Evolutionary conservation across 1,284 basidiomycete genomes (phyloP).

Genomic region (Afroboletus lepidellus): DNA sequence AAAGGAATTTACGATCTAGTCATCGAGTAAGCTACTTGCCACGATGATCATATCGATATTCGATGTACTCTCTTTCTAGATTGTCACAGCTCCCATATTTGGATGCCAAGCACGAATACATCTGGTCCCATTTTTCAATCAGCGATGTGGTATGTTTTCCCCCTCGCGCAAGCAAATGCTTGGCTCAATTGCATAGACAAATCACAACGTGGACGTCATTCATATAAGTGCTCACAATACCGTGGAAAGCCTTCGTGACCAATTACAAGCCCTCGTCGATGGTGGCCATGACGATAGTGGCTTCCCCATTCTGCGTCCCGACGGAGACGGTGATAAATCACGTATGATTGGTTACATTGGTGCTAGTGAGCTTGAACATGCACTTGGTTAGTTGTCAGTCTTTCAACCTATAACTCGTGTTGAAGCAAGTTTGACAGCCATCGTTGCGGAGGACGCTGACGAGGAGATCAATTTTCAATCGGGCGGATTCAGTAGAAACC

Average conservation of each 20-base stretch:
- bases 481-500: conserved; percentile 40
- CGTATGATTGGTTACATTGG: conserved; percentile 93
- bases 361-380: conserved; percentile 90
- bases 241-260: conserved; percentile 64
- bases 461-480: conserved; percentile 64
- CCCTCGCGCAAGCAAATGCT: not conserved
- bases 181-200: conserved; percentile 44
- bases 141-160: conserved; percentile 65
- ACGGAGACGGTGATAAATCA: conserved; percentile 44
- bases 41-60: not conserved
- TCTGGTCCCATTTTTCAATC: conserved; percentile 78
- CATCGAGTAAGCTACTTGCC: conserved; percentile 65
- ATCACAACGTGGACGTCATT: conserved; percentile 65
- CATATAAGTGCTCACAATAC: conserved; percentile 69
- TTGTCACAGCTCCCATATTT: conserved; percentile 85
- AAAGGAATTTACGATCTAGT: conserved; percentile 96
- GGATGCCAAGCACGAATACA: conserved; percentile 84
- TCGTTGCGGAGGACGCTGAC: conserved; percentile 74
- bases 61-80: conserved; percentile 29
- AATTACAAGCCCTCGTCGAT: conserved; percentile 58
- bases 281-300: conserved; percentile 79
- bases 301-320: conserved; percentile 76
- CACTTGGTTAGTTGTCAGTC: conserved; percentile 62
- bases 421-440: conserved; percentile 43
- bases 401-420: not conserved